phyloP scores from a whole-genome alignment of 768 basidiomycete genomes.

The Rhodocollybia butyracea region DNA sequence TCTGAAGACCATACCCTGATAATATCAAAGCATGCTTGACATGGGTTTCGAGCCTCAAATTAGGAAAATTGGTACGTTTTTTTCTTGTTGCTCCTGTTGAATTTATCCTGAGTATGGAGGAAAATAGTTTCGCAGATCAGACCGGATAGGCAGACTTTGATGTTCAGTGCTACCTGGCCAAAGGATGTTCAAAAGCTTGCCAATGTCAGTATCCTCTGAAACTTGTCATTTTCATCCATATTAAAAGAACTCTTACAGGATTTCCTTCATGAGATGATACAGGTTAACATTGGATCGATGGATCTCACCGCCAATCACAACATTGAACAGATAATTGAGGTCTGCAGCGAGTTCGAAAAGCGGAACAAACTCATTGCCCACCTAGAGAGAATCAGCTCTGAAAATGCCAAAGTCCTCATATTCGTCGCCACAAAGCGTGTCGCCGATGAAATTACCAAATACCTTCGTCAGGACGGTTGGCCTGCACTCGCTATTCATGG shows the following conservation, averaged over 20 bases:
- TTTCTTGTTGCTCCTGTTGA: neutral
- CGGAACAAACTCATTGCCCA: slow-evolving; percentile 94
- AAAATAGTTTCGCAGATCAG: slow-evolving; percentile 65
- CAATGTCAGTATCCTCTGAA: slow-evolving; percentile 59
- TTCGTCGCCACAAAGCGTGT: slow-evolving; percentile 98
- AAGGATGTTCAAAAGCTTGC: slow-evolving; percentile 99
- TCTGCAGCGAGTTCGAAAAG: slow-evolving; percentile 97
- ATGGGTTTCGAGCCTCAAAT: slow-evolving; percentile 99
- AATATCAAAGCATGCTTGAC: slow-evolving; percentile 99
- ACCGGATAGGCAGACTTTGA: slow-evolving; percentile 96
- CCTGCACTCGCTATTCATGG: slow-evolving; percentile 99
- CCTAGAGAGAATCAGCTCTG: slow-evolving; percentile 91
- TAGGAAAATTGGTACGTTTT: slow-evolving; percentile 82
- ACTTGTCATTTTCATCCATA: neutral
- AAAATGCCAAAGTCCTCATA: slow-evolving; percentile 98
- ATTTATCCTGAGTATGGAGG: neutral
- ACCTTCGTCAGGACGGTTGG: slow-evolving; percentile 97
- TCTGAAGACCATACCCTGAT: too few relatives aligned
- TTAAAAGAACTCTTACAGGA: slow-evolving; percentile 49
- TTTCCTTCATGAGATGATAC: slow-evolving; percentile 94
- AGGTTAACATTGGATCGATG: slow-evolving; percentile 99
- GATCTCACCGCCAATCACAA: slow-evolving; percentile 98
- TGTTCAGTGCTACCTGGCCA: slow-evolving; percentile 99
- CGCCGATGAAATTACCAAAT: slow-evolving; percentile 98
- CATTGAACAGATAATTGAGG: slow-evolving; percentile 92